Evolutionary conservation across 768 basidiomycete genomes (phyloP).

Genomic region (Crucibulum laeve): DNA sequence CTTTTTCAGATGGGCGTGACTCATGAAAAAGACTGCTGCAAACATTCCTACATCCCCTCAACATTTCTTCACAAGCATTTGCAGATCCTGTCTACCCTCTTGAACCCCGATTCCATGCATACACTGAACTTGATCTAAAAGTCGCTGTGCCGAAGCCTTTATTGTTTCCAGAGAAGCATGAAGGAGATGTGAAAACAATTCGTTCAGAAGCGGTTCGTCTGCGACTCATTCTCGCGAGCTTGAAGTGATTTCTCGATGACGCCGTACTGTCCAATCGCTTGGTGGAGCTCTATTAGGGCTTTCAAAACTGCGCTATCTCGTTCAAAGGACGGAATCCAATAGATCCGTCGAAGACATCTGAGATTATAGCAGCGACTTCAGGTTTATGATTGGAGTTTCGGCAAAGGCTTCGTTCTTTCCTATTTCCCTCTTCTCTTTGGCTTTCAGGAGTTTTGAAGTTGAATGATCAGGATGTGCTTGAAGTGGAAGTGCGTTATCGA

Average conservation of each 20-base stretch:
- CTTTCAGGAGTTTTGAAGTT: neutral
- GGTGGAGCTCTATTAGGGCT: neutral
- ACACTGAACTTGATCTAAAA: neutral
- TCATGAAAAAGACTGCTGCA: neutral
- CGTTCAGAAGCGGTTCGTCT: neutral
- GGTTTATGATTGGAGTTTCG: neutral
- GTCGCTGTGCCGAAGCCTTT: neutral
- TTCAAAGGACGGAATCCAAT: neutral
- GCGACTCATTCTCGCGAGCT: neutral
- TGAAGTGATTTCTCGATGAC: neutral
- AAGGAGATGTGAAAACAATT: neutral
- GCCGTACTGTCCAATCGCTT: neutral
- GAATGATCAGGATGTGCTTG: neutral
- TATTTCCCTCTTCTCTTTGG: neutral
- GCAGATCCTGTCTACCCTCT: neutral
- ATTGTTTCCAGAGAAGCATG: neutral
- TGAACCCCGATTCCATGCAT: neutral
- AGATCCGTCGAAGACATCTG: neutral
- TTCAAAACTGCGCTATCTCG: neutral
- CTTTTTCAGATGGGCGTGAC: neutral
- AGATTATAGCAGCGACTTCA: neutral
- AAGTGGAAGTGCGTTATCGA: neutral
- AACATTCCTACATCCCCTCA: neutral
- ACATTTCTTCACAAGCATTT: neutral
- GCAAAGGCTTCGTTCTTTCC: neutral